These are phyloP conservation scores for Penicillium italicum DNA, from an alignment of 2,329 filamentous ascomycete species.

Conservation along the genomic window DNA sequence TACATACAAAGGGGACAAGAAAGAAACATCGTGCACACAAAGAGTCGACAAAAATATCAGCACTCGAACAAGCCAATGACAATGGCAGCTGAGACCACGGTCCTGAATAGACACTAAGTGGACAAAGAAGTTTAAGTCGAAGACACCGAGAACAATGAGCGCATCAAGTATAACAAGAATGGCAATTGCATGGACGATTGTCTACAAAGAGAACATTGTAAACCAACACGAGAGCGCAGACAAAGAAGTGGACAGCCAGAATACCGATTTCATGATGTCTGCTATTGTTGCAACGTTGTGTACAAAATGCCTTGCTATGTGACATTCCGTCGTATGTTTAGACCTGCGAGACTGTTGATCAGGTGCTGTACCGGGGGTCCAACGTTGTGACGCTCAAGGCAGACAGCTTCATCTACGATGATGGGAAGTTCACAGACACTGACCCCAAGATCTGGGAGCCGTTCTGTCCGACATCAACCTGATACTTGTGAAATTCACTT, in stretches of 20 bases:
- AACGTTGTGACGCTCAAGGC: slow-evolving; percentile 53
- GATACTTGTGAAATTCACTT: slow-evolving; percentile 36
- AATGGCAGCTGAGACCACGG: not conserved
- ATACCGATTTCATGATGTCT: not conserved
- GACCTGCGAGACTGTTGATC: slow-evolving; percentile 64
- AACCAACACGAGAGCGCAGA: not conserved
- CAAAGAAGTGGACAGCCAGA: not conserved
- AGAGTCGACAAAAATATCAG: not conserved
- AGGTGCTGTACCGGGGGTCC: slow-evolving; percentile 49
- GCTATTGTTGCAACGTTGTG: no score
- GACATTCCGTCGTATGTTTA: slow-evolving; percentile 54
- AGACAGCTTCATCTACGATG: slow-evolving; percentile 48
- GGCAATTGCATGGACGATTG: not conserved
- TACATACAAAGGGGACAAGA: not conserved
- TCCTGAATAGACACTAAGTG: not conserved
- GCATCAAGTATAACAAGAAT: not conserved
- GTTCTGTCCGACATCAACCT: slow-evolving; percentile 64
- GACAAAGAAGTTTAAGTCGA: not conserved
- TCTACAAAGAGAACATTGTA: not conserved
- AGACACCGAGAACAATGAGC: not conserved
- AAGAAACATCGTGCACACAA: not conserved
- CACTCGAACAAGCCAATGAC: not conserved
- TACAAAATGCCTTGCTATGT: slow-evolving; percentile 44
- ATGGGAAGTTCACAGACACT: slow-evolving; percentile 56
- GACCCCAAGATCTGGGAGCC: slow-evolving; percentile 38